phyloP scores from a whole-genome alignment of 805 yeast genomes.

The Helenozyma rhizophorensis region DNA sequence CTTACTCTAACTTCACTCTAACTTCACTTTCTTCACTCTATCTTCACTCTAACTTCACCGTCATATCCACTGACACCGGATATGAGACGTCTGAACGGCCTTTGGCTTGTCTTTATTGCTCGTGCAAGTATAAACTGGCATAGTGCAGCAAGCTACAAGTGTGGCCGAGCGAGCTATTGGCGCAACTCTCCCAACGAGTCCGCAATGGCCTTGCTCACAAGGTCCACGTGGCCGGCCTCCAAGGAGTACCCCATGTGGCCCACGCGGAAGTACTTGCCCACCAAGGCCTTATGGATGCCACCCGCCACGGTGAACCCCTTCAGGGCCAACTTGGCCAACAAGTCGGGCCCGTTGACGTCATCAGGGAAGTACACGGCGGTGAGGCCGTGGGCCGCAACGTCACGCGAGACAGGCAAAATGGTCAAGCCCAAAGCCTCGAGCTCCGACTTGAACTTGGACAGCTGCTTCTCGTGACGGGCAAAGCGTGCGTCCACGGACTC shows the following conservation, averaged over 20 bases:
- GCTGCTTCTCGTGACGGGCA: constrained; percentile 55
- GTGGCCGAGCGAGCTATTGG: constrained; percentile 6
- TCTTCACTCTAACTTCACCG: too few species aligned
- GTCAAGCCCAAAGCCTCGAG: constrained; percentile 59
- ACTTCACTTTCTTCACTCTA: too few species aligned
- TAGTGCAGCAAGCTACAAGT: background rate
- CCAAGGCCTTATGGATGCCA: constrained; percentile 80
- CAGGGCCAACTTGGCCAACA: constrained; percentile 52
- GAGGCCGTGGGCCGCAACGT: constrained; percentile 79
- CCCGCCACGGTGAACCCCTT: constrained; percentile 81
- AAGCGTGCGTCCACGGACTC: constrained; percentile 55
- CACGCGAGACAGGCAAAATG: constrained; percentile 56
- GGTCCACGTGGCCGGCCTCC: constrained; percentile 38
- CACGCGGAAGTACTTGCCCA: constrained; percentile 80
- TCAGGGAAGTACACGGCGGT: constrained; percentile 83
- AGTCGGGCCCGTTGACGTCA: constrained; percentile 62
- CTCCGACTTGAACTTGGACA: constrained; percentile 60
- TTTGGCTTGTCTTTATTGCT: too few species aligned
- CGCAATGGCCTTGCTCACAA: constrained; percentile 29
- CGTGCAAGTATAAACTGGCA: too few species aligned
- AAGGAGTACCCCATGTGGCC: constrained; percentile 92
- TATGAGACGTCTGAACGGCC: too few species aligned
- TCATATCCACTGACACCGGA: too few species aligned
- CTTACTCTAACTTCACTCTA: too few species aligned
- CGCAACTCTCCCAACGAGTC: constrained; percentile 19